Evolutionary conservation across 2,329 filamentous ascomycete species (phyloP).

Genomic region (Stagonosporopsis chrysanthemi): DNA sequence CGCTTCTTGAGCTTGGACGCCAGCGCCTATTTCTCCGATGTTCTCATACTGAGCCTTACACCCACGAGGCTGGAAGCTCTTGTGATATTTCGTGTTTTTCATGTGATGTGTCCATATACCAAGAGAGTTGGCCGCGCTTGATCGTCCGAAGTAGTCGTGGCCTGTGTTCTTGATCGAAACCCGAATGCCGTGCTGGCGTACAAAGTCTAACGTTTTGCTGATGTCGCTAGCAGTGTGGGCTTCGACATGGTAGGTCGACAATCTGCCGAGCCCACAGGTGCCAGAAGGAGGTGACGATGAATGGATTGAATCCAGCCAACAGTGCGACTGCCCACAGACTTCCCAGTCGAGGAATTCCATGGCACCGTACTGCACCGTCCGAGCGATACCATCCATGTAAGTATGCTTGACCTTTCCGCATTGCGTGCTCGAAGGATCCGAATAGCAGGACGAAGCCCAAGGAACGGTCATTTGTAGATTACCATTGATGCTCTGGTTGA

Average conservation of each 20-base stretch:
- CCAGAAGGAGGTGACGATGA: slow-evolving; percentile 36
- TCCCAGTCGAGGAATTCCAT: slow-evolving; percentile 50
- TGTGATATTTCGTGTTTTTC: slow-evolving; percentile 41
- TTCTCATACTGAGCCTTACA: slow-evolving; percentile 40
- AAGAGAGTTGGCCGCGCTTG: slow-evolving; percentile 44
- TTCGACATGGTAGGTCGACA: slow-evolving; percentile 46
- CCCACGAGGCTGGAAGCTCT: slow-evolving; percentile 34
- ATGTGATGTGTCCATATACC: slow-evolving; percentile 48
- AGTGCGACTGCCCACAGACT: slow-evolving; percentile 40
- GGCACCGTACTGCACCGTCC: slow-evolving; percentile 42
- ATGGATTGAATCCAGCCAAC: slow-evolving; percentile 38
- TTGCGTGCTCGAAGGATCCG: slow-evolving; percentile 26
- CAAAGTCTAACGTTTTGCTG: slow-evolving; percentile 39
- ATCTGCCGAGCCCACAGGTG: slow-evolving; percentile 42
- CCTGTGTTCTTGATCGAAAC: slow-evolving; percentile 49
- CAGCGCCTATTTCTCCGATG: slow-evolving; percentile 46
- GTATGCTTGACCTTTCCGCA: slow-evolving; percentile 30
- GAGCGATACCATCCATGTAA: slow-evolving; percentile 37
- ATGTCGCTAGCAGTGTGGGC: slow-evolving; percentile 38
- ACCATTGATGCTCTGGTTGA: slow-evolving; percentile 44
- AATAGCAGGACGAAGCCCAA: slow-evolving; percentile 44
- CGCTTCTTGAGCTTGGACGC: slow-evolving; percentile 46
- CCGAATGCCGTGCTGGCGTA: slow-evolving; percentile 41
- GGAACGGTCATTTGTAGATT: slow-evolving; percentile 40
- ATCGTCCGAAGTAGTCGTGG: slow-evolving; percentile 48